Evolutionary conservation across 345 rosid species (phyloP).

Genomic region (Syzygium oleosum): DNA sequence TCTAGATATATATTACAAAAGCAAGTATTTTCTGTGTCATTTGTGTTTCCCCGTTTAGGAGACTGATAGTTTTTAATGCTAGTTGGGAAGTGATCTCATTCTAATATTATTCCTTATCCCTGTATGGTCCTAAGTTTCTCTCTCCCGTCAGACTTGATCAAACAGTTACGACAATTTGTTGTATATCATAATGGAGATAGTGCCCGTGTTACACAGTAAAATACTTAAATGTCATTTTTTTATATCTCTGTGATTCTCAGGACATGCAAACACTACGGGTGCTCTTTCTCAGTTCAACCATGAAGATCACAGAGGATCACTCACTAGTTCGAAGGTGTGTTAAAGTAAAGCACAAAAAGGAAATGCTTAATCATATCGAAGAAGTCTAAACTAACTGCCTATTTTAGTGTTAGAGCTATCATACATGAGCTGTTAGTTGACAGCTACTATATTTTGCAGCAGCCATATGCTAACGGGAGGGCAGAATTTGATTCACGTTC

Average conservation of each 20-base stretch:
- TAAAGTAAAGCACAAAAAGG: neutral
- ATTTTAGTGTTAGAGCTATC: neutral
- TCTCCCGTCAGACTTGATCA: neutral
- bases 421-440: neutral
- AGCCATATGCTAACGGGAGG: constrained; percentile 53
- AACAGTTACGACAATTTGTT: neutral
- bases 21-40: neutral
- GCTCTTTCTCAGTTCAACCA: constrained; percentile 33
- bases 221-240: neutral
- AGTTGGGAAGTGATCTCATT: neutral
- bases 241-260: constrained; percentile 22
- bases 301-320: constrained; percentile 30
- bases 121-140: neutral
- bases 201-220: neutral
- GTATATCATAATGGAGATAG: neutral
- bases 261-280: constrained; percentile 26
- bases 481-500: constrained; percentile 38
- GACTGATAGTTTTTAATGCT: neutral
- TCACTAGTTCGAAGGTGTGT: constrained; percentile 50
- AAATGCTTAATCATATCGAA: neutral
- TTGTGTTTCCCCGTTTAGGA: neutral
- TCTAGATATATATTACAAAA: neutral
- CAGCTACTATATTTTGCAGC: constrained; percentile 24
- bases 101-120: neutral
- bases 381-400: neutral